Evolutionary conservation across 257 asterid species (phyloP), one percentile per base, ranked within the genome.

Genomic region (Leptodermis oblonga): DNA sequence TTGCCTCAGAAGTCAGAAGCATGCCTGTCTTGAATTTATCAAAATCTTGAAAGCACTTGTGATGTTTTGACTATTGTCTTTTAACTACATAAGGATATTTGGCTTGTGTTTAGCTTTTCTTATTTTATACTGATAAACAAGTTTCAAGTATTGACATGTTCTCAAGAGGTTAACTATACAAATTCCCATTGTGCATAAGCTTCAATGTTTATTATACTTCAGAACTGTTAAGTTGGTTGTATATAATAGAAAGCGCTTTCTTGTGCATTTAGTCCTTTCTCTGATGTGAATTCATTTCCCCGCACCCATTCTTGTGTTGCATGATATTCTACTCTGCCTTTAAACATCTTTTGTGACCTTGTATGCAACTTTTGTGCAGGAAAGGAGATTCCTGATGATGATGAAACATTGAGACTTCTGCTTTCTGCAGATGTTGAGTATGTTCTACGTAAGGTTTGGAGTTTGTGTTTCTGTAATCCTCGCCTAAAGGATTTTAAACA

Each of bases 391-490:
- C 89, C 97, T 30, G 83, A 72, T 59, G 92, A 82, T 75, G 84
- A 71, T 64, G 78, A 72, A 73, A 74, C 77, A 37, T 87, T 80
- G 72, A 81, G 82, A 52, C 73, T 73, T 41, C 73, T 91, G 79
- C 85, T 87, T 70, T 73, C 74, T 80, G 83, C 90, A 9, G 91
- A 76, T 78, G 88, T 85, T 18, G 96, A 91, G 82, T 86, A 87
- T 69, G 90, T 85, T 74, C 81, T 94, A 43, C 77, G 69, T 52
- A 89, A 89, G 97, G 97, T 94, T 69, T 78, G 70, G 67, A 51
- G 62, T 48, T 42, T 30, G 45, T 61, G 49, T 60, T 68, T 65
- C 45, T 71, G 37, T 75, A 43, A 5, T 15, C 66, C 49, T 28
- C 0, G 17, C 36, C n/a, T 2, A 23, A 37, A 12, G 18, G 65